phyloP scores from a whole-genome alignment of 164 flowering plant genomes.

The Buxus sempervirens region DNA sequence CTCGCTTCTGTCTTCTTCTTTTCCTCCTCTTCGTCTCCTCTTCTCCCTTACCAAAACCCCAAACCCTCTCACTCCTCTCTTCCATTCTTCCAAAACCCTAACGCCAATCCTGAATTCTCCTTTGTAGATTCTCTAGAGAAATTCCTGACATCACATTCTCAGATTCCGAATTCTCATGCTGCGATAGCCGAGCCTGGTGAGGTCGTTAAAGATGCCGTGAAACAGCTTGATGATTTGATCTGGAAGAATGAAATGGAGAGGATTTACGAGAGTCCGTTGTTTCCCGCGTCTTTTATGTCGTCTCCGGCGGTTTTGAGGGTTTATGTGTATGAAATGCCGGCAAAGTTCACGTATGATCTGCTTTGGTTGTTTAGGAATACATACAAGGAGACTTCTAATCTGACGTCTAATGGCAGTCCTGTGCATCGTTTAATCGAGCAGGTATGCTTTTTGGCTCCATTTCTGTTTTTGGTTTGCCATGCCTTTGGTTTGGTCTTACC shows the following conservation, averaged over 20 bases:
- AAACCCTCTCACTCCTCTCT: neutral
- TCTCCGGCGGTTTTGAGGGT: constrained; percentile 49
- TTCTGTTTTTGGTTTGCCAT: neutral
- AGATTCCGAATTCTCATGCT: constrained; percentile 13
- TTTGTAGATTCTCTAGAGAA: constrained; percentile 72
- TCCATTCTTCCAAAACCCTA: constrained; percentile 14
- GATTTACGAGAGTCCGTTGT: constrained; percentile 30
- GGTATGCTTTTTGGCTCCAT: constrained; percentile 34
- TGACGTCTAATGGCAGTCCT: constrained; percentile 98
- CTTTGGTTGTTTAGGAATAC: constrained; percentile 71
- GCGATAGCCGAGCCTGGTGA: constrained; percentile 31
- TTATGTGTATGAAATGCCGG: constrained; percentile 93
- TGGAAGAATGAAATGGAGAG: constrained; percentile 47
- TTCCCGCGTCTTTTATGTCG: constrained; percentile 28
- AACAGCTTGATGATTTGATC: constrained; percentile 44
- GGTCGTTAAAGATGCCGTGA: no score
- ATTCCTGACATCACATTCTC: constrained; percentile 40
- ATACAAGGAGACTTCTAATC: constrained; percentile 70
- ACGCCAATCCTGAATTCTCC: constrained; percentile 40
- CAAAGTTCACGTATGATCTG: constrained; percentile 84
- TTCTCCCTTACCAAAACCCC: neutral
- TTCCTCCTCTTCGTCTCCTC: neutral
- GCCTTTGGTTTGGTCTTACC: neutral
- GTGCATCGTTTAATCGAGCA: constrained; percentile 94
- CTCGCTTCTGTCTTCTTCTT: constrained; percentile 17